Evolutionary conservation across 768 basidiomycete genomes (phyloP).

Genomic region (Termitomyces sp.): DNA sequence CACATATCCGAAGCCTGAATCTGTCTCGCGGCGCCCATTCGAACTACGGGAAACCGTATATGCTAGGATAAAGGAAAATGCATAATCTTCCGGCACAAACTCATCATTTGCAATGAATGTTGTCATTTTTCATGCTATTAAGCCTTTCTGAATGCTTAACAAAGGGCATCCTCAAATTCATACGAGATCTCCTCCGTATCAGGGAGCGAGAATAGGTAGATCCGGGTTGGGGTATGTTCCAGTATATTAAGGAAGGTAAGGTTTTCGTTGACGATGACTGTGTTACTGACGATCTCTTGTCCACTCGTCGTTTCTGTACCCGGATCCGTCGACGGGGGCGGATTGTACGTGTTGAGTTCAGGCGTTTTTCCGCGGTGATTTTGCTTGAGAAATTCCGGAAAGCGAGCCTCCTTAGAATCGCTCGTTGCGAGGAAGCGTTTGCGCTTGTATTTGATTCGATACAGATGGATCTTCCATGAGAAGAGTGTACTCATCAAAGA

Average conservation of each 20-base stretch:
- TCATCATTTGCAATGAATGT: constrained; percentile 18
- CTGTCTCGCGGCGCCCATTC: constrained; percentile 11
- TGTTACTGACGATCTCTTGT: neutral
- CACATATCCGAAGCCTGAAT: constrained; percentile 1
- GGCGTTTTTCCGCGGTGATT: constrained; percentile 24
- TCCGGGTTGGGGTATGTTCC: too few species aligned
- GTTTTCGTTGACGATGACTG: constrained; percentile 20
- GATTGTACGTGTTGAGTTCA: constrained; percentile 13
- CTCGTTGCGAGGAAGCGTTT: constrained; percentile 21
- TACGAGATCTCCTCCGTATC: too few species aligned
- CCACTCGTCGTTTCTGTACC: neutral
- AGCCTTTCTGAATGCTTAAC: too few species aligned
- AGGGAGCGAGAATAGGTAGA: too few species aligned
- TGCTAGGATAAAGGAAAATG: constrained; percentile 22
- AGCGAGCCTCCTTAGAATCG: constrained; percentile 19
- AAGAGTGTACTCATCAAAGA: neutral
- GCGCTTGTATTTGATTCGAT: constrained; percentile 15
- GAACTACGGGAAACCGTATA: constrained; percentile 23
- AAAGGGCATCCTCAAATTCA: too few species aligned
- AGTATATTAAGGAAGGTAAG: too few species aligned
- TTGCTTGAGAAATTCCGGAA: constrained; percentile 19
- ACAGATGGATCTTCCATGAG: neutral
- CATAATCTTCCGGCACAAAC: constrained; percentile 22
- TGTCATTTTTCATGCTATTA: constrained; percentile 9
- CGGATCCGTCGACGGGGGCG: neutral